phyloP scores from a whole-genome alignment of 306 rosid genomes.

The Crotalaria pallida region DNA sequence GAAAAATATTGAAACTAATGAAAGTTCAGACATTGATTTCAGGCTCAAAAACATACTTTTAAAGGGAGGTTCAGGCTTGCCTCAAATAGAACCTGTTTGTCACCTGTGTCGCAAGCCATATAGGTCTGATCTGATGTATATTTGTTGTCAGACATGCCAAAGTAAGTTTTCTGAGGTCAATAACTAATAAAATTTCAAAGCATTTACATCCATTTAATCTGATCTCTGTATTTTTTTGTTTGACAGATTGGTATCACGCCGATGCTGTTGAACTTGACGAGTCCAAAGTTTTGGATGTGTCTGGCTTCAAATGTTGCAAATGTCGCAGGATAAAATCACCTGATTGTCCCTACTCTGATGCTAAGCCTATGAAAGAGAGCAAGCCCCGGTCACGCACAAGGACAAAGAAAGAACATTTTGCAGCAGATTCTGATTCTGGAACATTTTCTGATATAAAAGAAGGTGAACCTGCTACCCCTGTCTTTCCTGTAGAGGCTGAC shows the following conservation, averaged over 20 bases:
- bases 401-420: constrained; percentile 50
- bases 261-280: constrained; percentile 89
- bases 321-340: constrained; percentile 96
- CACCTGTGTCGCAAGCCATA: constrained; percentile 69
- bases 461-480: constrained; percentile 49
- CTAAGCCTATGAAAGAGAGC: constrained; percentile 33
- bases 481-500: constrained; percentile 57
- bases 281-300: constrained; percentile 54
- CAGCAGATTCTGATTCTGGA: constrained; percentile 51
- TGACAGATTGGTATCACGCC: constrained; percentile 96
- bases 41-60: constrained; percentile 66
- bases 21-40: constrained; percentile 47
- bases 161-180: constrained; percentile 47
- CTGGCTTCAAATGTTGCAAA: constrained; percentile 88
- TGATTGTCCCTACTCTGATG: constrained; percentile 63
- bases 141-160: constrained; percentile 69
- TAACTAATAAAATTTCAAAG: neutral
- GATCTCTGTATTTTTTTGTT: constrained; percentile 12
- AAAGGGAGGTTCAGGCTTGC: constrained; percentile 43
- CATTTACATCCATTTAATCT: neutral
- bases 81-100: constrained; percentile 50
- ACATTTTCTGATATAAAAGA: constrained; percentile 37
- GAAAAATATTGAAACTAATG: constrained; percentile 41
- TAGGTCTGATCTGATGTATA: constrained; percentile 70
- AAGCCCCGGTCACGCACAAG: constrained; percentile 33